Percentiles rank a stretch among this genome's conserved stretches.
Conservation (phyloP, 1,284 basidiomycete species). For the Heterobasidion irregulare region DNA sequence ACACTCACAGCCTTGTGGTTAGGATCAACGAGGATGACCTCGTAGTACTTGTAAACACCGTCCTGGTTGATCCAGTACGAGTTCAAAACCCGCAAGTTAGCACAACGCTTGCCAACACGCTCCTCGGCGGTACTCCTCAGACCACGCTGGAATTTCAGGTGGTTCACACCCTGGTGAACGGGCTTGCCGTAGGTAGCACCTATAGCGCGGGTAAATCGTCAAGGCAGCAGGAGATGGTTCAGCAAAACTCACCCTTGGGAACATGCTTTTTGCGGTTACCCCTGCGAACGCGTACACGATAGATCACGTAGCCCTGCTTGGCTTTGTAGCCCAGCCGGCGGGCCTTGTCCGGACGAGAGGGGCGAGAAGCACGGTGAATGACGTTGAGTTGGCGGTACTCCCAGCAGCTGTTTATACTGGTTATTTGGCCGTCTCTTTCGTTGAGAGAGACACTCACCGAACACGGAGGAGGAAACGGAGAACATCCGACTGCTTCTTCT, state of each 20-base stretch:
- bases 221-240: neutral
- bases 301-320: slow-evolving; percentile 99
- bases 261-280: slow-evolving; percentile 99
- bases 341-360: slow-evolving; percentile 98
- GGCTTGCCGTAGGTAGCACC: slow-evolving; percentile 99
- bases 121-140: slow-evolving; percentile 95
- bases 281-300: slow-evolving; percentile 95
- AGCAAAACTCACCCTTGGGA: slow-evolving; percentile 70
- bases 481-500: slow-evolving; percentile 96
- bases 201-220: slow-evolving; percentile 16
- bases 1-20: slow-evolving; percentile 81
- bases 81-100: slow-evolving; percentile 93
- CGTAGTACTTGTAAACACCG: slow-evolving; percentile 99
- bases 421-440: neutral
- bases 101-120: slow-evolving; percentile 94
- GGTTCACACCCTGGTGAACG: slow-evolving; percentile 99
- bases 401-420: slow-evolving; percentile 71
- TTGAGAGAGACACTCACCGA: slow-evolving; percentile 49
- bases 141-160: slow-evolving; percentile 96
- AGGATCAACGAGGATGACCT: slow-evolving; percentile 97
- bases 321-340: slow-evolving; percentile 99
- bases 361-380: slow-evolving; percentile 95
- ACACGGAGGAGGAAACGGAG: slow-evolving; percentile 98
- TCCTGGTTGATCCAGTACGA: slow-evolving; percentile 99
- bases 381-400: slow-evolving; percentile 98